A percentile compares a stretch with the other conserved stretches of the same genome.
Conservation (phyloP, 129 eudicot genomes). For the Helianthus annuus region DNA sequence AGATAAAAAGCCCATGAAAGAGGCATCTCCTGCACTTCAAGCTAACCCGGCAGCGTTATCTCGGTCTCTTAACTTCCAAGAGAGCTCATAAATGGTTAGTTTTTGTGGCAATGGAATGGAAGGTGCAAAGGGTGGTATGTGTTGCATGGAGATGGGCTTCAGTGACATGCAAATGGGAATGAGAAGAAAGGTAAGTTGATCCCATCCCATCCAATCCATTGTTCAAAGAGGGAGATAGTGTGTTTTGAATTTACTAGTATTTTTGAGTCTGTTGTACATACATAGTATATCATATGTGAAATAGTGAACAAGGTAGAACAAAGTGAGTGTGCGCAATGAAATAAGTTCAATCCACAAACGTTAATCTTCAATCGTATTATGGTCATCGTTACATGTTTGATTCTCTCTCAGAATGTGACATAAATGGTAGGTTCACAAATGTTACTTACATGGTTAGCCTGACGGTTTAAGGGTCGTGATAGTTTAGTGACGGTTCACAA, state of each 20-base stretch:
- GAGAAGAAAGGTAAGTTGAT: slow-evolving; percentile 20
- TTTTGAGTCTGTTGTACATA: slow-evolving; percentile 43
- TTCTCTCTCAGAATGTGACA: too few species aligned
- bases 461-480: too few species aligned
- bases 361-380: slow-evolving; percentile 20
- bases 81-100: slow-evolving; percentile 42
- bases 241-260: slow-evolving; percentile 20
- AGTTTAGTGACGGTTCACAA: too few species aligned
- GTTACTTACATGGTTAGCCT: too few species aligned
- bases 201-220: slow-evolving; percentile 21
- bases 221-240: slow-evolving; percentile 1
- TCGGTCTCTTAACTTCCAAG: slow-evolving; percentile 67
- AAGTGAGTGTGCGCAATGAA: slow-evolving; percentile 37
- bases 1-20: slow-evolving; percentile 41
- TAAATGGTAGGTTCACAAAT: too few species aligned
- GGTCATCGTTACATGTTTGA: slow-evolving; percentile 3
- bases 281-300: slow-evolving; percentile 32
- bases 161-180: slow-evolving; percentile 27
- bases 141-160: slow-evolving; percentile 39
- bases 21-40: slow-evolving; percentile 58
- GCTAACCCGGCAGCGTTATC: slow-evolving; percentile 86
- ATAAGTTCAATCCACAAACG: slow-evolving; percentile 42
- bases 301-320: slow-evolving; percentile 43
- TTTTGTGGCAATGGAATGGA: slow-evolving; percentile 22
- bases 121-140: background rate